Percentiles rank a stretch among this genome's conserved stretches.
phyloP scores from a whole-genome alignment of 176 grass and related monocot species.

The Triticum monococcum region DNA sequence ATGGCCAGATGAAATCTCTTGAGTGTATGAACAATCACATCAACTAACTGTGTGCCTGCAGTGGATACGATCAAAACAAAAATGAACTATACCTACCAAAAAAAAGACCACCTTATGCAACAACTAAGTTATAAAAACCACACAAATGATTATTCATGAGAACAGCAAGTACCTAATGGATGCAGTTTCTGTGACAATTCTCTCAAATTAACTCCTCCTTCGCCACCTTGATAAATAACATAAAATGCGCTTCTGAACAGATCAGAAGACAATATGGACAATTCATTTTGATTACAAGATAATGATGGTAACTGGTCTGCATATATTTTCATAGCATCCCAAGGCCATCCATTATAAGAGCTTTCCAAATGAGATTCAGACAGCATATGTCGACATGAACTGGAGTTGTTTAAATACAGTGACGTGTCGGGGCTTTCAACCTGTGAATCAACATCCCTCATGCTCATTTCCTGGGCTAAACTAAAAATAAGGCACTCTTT shows the following conservation, averaged over 20 bases:
- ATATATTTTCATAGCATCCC: slow-evolving; percentile 73
- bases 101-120: slow-evolving; percentile 3
- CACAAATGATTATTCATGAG: slow-evolving; percentile 13
- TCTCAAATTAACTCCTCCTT: slow-evolving; percentile 61
- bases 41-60: slow-evolving; percentile 21
- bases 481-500: slow-evolving; percentile 49
- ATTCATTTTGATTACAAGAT: slow-evolving; percentile 36
- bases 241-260: slow-evolving; percentile 64
- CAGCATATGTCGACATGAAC: slow-evolving; percentile 40
- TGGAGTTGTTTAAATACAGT: slow-evolving; percentile 25
- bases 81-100: not conserved
- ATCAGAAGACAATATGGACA: slow-evolving; percentile 53
- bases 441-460: slow-evolving; percentile 30
- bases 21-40: slow-evolving; percentile 59
- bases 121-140: slow-evolving; percentile 12
- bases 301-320: slow-evolving; percentile 34
- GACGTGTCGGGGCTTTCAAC: not conserved
- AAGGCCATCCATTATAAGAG: slow-evolving; percentile 61
- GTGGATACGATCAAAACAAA: slow-evolving; percentile 2
- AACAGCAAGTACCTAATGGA: slow-evolving; percentile 52
- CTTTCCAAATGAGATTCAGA: slow-evolving; percentile 46
- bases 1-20: slow-evolving; percentile 60
- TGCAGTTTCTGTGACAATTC: slow-evolving; percentile 60
- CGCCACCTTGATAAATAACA: slow-evolving; percentile 67
- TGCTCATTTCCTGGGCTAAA: slow-evolving; percentile 33